A percentile compares a stretch with the other conserved stretches of the same genome.
Conservation (phyloP, 176 grass and related monocot species). For the Eleusine indica region DNA sequence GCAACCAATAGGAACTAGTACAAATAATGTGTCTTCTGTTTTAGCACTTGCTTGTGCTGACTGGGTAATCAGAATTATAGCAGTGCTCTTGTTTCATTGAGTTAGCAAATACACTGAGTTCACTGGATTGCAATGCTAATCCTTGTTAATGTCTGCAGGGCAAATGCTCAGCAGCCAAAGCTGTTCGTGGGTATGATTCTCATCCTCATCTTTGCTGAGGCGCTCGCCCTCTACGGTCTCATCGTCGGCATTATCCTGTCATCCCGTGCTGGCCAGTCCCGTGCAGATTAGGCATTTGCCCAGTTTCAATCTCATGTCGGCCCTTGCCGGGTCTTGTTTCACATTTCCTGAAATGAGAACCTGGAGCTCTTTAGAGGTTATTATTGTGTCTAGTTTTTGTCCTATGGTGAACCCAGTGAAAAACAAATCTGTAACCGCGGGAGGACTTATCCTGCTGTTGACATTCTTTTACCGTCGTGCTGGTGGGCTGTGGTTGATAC, state of each 20-base stretch:
- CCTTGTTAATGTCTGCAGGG: constrained; percentile 33
- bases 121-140: constrained; percentile 10
- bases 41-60: not conserved
- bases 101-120: not conserved
- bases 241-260: constrained; percentile 67
- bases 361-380: constrained; percentile 42
- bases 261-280: constrained; percentile 59
- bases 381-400: constrained; percentile 39
- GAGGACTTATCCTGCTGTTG: not conserved
- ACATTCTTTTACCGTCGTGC: constrained; percentile 47
- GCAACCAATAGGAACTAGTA: not conserved
- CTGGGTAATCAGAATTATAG: not conserved
- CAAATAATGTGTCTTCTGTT: not conserved
- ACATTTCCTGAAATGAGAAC: constrained; percentile 39
- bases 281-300: constrained; percentile 39
- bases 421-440: constrained; percentile 23
- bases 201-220: constrained; percentile 63
- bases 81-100: too few species aligned
- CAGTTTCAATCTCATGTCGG: not conserved
- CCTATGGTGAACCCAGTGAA: constrained; percentile 28
- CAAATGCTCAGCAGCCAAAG: constrained; percentile 62
- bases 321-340: constrained; percentile 37
- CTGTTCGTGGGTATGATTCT: constrained; percentile 70
- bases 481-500: constrained; percentile 34
- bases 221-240: constrained; percentile 59